Evolutionary conservation across 225 moss, liverwort and hornwort species (phyloP).

Genomic region (Sphagnum contortum): DNA sequence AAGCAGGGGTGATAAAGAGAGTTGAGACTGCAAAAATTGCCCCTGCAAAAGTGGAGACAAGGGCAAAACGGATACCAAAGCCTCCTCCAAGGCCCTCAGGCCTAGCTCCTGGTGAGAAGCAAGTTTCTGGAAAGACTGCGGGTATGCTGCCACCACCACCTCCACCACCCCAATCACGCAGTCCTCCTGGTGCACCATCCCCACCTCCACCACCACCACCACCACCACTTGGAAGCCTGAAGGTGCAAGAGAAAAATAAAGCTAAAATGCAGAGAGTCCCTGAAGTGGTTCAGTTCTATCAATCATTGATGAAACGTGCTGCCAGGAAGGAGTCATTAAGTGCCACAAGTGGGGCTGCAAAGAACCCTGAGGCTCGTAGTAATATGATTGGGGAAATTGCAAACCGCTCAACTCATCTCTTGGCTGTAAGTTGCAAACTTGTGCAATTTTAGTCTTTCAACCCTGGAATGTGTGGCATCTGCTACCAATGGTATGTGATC

Average conservation of each 20-base stretch:
- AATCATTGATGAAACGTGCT: conserved; percentile 77
- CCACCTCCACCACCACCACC: conserved; percentile 49
- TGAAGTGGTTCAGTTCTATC: conserved; percentile 82
- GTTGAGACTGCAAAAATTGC: conserved; percentile 33
- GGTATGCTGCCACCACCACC: conserved; percentile 26
- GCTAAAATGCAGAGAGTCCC: conserved; percentile 66
- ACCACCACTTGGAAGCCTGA: conserved; percentile 15
- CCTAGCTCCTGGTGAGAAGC: conserved; percentile 7
- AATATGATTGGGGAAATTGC: conserved; percentile 84
- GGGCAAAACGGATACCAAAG: conserved; percentile 62
- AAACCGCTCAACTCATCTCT: conserved; percentile 69
- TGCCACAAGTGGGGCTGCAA: conserved; percentile 16
- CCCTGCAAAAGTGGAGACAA: conserved; percentile 47
- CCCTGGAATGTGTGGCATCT: no score
- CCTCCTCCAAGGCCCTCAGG: conserved; percentile 64
- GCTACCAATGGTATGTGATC: no score
- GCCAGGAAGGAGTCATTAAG: conserved; percentile 30
- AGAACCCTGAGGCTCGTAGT: conserved; percentile 49
- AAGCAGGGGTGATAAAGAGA: conserved; percentile 28
- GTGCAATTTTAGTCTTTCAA: no score
- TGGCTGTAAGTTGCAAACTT: conserved; percentile 43
- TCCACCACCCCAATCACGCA: conserved; percentile 19
- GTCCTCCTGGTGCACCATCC: conserved; percentile 14
- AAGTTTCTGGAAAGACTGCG: conserved; percentile 13
- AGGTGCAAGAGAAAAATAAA: not conserved